Base-by-base conservation (phyloP, 495 filamentous ascomycete species). In the Neurospora terricola region DNA sequence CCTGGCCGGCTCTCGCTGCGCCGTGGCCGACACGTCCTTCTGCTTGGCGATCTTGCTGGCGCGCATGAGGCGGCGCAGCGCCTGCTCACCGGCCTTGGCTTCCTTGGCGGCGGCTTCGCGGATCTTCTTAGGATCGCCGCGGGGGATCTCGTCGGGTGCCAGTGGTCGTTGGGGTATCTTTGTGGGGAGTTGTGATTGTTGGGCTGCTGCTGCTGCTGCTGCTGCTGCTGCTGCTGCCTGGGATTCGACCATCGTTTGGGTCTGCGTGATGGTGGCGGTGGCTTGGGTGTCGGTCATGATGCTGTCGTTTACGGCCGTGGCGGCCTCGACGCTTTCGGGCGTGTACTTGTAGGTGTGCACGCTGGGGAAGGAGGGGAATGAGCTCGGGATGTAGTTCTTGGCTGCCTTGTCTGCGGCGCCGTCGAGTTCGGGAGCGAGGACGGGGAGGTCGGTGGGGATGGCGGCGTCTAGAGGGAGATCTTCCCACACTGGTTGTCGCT, bases 271-370 rank as follows among this genome's bases (percentile, higher is more conserved):
- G 43, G 43, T 54, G 11, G 9, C 21, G 45, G 54, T 62, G 27
- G 54, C 27, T 62, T 62, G 54, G 4, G 54, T 16, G 27, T 62
- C 54, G 54, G 54, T 34, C 21, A 78, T 75, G 18, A 48, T 40
- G 30, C 71, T 77, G 72, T 80, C 77, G 9, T 80, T 74, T 2
- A 75, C 70, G 1, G 77, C 73, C 1, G 77, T 77, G 27, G 77
- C 76, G 3, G 73, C 62, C 4, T 79, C 81, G 30, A 78, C 75
- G 71, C 72, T 79, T 36, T 82, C 78, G 14, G 81, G 80, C 0
- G 84, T 86, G 74, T 79, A 84, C n/a, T 77, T 80, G 78, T 84
- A 86, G 3, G 83, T 85, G 73, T 86, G 80, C 14, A 83, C 80
- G 73, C 81, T 82, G 1, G 85, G 85, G 45, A 85, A 84, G 7